Base-by-base conservation (phyloP, 106 monocot genomes). In the Gastrodia elata region DNA sequence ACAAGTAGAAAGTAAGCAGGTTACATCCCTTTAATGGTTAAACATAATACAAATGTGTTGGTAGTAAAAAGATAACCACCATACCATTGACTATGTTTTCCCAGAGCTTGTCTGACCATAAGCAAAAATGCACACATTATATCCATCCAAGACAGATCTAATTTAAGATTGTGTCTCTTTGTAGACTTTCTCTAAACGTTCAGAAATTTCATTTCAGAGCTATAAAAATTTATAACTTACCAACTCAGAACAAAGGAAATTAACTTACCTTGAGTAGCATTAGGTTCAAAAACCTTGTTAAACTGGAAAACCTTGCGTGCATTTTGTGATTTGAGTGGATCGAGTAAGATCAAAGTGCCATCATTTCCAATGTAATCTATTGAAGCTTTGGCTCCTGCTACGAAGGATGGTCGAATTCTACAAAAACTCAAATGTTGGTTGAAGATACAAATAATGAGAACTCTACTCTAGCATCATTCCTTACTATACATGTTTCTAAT, bases 51-150 rank as follows among this genome's bases (percentile, higher is more conserved):
- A 42, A 8, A 38, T 36, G 5, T 67, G 37, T 67, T 49, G 36
- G 27, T 39, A 35, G 67, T 16, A 44, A 28, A 8, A 57, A n/a
- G n/a, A 40, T 6, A 37, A 43, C 11, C 8, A 30, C 36, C 55
- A 2, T 87, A 96, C 95, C 95, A 96, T 96, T 65, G 95, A 92
- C 46, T 89, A 84, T 25, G 94, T 95, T 84, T 95, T 95, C 18
- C 94, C 94, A 20, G 94, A 91, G 13, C 94, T 91, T 48, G 95
- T 96, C 77, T 96, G 95, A 9, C 95, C 95, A 76, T 96, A 96
- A 27, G 96, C 96, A 77, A 92, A 92, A 73, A 97, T 97, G 77
- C 96, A 97, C 22, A 92, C 96, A 76, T 90, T 97, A 70, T 88
- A 97, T 34, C 92, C 92, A 78, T 92, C 92, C 87, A 90, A 84